Percentiles rank a stretch among this genome's conserved stretches.
phyloP scores from a whole-genome alignment of 1,284 basidiomycete genomes.

The Xerocomus alliaceus region DNA sequence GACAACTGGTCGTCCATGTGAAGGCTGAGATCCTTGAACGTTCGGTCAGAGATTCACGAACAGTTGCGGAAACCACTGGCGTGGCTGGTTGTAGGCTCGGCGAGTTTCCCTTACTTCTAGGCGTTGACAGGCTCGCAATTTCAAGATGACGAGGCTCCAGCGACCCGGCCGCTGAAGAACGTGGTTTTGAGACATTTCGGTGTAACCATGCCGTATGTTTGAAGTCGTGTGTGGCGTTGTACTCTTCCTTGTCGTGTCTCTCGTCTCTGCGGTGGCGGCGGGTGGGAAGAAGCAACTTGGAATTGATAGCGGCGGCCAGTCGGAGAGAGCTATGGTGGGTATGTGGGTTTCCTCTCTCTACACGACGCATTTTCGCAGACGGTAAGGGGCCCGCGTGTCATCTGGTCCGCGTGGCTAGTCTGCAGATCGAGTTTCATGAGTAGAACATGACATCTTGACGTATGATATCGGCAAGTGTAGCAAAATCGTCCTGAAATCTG shows the following conservation, averaged over 20 bases:
- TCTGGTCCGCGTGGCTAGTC: not conserved
- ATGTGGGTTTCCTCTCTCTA: slow-evolving; percentile 11
- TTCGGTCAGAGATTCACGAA: no score
- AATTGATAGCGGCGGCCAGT: slow-evolving; percentile 9
- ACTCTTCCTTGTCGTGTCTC: slow-evolving; percentile 4
- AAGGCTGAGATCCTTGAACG: not conserved
- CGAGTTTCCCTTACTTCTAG: not conserved
- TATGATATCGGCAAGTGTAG: not conserved
- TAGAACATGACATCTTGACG: not conserved
- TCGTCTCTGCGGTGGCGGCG: slow-evolving; percentile 36
- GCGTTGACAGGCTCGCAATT: not conserved
- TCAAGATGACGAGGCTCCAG: not conserved
- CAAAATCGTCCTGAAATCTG: not conserved
- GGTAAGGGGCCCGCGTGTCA: not conserved
- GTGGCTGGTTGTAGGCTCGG: not conserved
- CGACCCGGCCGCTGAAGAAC: slow-evolving; percentile 8
- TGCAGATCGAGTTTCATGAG: slow-evolving; percentile 3
- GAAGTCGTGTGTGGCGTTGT: slow-evolving; percentile 7
- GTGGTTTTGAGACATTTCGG: slow-evolving; percentile 20
- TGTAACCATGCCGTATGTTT: slow-evolving; percentile 14
- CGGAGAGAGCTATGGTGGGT: slow-evolving; percentile 5
- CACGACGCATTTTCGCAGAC: not conserved
- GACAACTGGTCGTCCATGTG: not conserved
- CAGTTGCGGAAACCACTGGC: not conserved
- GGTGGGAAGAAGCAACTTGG: slow-evolving; percentile 28